Evolutionary conservation across 2,329 filamentous ascomycete species (phyloP).

Genomic region (Aspergillus puulaauensis): DNA sequence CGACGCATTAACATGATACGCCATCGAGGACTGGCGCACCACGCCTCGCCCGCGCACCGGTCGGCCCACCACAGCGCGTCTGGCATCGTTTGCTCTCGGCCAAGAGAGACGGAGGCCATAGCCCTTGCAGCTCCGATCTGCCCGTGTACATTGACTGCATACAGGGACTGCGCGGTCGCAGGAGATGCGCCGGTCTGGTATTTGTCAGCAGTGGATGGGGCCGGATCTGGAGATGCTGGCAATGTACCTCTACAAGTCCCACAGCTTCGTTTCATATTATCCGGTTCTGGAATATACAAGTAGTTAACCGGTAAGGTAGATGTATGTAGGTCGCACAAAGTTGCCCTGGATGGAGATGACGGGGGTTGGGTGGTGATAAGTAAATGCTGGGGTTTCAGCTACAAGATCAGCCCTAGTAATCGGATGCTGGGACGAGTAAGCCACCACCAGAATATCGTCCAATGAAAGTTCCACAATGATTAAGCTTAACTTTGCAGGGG

Average conservation of each 20-base stretch:
- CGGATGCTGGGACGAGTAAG: not conserved
- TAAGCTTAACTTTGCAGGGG: not conserved
- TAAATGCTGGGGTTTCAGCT: not conserved
- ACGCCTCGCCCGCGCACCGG: not conserved
- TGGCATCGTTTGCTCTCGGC: constrained; percentile 8
- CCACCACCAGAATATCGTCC: not conserved
- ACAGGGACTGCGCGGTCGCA: constrained; percentile 7
- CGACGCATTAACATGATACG: constrained; percentile 6
- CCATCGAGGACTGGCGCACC: not conserved
- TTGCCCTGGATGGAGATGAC: not conserved
- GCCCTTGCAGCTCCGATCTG: constrained; percentile 7
- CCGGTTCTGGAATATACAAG: no score
- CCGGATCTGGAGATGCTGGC: not conserved
- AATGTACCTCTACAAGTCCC: constrained; percentile 11
- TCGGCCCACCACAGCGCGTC: constrained; percentile 3
- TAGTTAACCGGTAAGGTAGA: not conserved
- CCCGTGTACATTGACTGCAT: constrained; percentile 4
- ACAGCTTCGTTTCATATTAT: not conserved
- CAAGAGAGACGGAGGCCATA: constrained; percentile 12
- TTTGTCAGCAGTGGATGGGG: not conserved
- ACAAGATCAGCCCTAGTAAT: not conserved
- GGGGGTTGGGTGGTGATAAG: not conserved
- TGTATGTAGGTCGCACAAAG: not conserved
- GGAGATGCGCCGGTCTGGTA: constrained; percentile 7
- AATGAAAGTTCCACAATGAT: not conserved